These are phyloP conservation scores for Populus simonii DNA, from an alignment of 345 rosid genomes.

Conservation along the genomic window DNA sequence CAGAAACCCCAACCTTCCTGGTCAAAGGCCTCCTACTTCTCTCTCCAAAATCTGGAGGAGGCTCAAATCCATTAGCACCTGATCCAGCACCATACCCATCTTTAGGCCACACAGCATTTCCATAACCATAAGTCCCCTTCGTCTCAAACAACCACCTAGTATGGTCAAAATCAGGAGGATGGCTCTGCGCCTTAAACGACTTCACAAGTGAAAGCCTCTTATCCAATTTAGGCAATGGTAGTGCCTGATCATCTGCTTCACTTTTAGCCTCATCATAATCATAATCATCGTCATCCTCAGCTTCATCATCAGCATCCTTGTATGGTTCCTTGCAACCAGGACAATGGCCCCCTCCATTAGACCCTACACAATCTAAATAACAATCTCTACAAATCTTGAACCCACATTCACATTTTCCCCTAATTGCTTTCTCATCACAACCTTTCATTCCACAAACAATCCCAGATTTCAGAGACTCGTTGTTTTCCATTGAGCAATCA, in stretches of 20 bases:
- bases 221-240: conserved; percentile 64
- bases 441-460: conserved; percentile 61
- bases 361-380: conserved; percentile 50
- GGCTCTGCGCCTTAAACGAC: conserved; percentile 61
- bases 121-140: conserved; percentile 77
- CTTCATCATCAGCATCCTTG: conserved; percentile 43
- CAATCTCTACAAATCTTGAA: conserved; percentile 66
- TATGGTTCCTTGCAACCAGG: conserved; percentile 79
- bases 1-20: conserved; percentile 56
- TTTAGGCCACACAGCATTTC: conserved; percentile 82
- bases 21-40: conserved; percentile 59
- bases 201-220: conserved; percentile 70
- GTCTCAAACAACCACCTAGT: conserved; percentile 81
- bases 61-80: conserved; percentile 56
- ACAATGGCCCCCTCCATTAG: conserved; percentile 51
- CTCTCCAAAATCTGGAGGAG: conserved; percentile 65
- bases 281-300: conserved; percentile 20
- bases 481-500: conserved; percentile 44
- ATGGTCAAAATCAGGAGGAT: conserved; percentile 68
- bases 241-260: conserved; percentile 62
- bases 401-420: conserved; percentile 64
- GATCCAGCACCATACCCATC: conserved; percentile 65
- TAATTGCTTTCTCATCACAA: conserved; percentile 58
- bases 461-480: conserved; percentile 34
- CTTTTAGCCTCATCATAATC: conserved; percentile 38